Base-by-base conservation (phyloP, 2,329 filamentous ascomycete genomes). In the Orbilia blumenaviensis region DNA sequence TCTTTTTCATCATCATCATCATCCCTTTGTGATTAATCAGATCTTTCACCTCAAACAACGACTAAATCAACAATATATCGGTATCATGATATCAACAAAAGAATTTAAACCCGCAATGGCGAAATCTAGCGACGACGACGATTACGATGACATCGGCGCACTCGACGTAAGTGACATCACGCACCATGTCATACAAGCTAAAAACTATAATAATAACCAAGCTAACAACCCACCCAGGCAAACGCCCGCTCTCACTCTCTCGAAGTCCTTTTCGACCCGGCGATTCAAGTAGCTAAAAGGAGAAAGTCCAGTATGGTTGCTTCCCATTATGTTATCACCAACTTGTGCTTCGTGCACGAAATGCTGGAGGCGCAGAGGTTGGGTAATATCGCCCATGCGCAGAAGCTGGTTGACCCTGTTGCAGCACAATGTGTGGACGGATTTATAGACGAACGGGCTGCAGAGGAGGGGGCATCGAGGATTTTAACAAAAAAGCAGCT, bases 401-500 rank as follows among this genome's bases (percentile, higher is more conserved):
- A 84, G 1, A 83, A 84, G 63, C 18, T 71, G 12, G 34, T 78
- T 10, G 67, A 77, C 46, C 36, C 42, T 27, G 36, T 66, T 18
- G 73, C 76, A 9, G 63, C 58, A 6, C 68, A 52, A 4, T 60
- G 34, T 48, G 77, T 77, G 29, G 71, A 66, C 73, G 72, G 76
- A 66, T 27, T 67, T 52, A 78, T 81, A 27, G 66, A 80, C 25
- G 80, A 81, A 32, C 68, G 80, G 21, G 79, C 82, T 32, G 79
- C 76, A 5, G 79, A 87, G 44, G 86, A 88, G 80, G 89, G 87
- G 5, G 76, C 64, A 68, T 90, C 88, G 73, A 88, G 94, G n/a
- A 88, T 97, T 58, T 86, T 98, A 79, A 97, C 94, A 0, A 98
- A 98, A 85, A 93, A 92, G 82, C 93, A 99, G 83, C 86, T 99